These are phyloP conservation scores for Clarireedia hainanense DNA, from an alignment of 2,329 filamentous ascomycete species.

Conservation along the genomic window DNA sequence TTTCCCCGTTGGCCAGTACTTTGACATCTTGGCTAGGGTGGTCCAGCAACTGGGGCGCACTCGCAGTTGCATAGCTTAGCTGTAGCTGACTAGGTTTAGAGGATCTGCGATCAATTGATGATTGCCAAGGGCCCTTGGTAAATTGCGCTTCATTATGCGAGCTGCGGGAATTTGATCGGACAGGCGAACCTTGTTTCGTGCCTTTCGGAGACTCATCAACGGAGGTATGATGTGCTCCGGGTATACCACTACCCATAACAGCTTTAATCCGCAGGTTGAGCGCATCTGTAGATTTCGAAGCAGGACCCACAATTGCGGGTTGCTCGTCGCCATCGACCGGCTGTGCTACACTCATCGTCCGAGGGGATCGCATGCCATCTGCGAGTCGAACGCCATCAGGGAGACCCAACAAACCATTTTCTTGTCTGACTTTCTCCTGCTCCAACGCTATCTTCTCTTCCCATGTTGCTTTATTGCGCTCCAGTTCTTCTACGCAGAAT, in stretches of 20 bases:
- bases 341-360: conserved; percentile 25
- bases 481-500: conserved; percentile 77
- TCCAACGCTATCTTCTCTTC: conserved; percentile 58
- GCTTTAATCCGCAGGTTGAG: conserved; percentile 18
- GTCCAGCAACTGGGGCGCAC: conserved; percentile 16
- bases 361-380: conserved; percentile 28
- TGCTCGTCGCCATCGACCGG: conserved; percentile 15
- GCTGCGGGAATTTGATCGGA: conserved; percentile 8
- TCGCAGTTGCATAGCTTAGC: conserved; percentile 23
- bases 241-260: conserved; percentile 20
- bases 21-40: conserved; percentile 9
- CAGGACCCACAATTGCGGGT: conserved; percentile 13
- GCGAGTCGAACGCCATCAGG: conserved; percentile 28
- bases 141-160: background rate
- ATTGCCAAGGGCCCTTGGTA: conserved; percentile 13
- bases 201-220: conserved; percentile 13
- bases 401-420: conserved; percentile 26
- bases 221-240: conserved; percentile 14
- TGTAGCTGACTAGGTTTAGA: conserved; percentile 29
- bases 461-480: conserved; percentile 69
- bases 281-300: conserved; percentile 5
- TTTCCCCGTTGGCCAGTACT: conserved; percentile 5
- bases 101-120: conserved; percentile 17
- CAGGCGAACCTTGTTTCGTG: conserved; percentile 12
- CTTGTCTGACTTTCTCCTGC: conserved; percentile 33